Evolutionary conservation across 176 grass and related monocot genomes (phyloP), one percentile per base, ranked within the genome.

Genomic region (Elaeis guineensis): DNA sequence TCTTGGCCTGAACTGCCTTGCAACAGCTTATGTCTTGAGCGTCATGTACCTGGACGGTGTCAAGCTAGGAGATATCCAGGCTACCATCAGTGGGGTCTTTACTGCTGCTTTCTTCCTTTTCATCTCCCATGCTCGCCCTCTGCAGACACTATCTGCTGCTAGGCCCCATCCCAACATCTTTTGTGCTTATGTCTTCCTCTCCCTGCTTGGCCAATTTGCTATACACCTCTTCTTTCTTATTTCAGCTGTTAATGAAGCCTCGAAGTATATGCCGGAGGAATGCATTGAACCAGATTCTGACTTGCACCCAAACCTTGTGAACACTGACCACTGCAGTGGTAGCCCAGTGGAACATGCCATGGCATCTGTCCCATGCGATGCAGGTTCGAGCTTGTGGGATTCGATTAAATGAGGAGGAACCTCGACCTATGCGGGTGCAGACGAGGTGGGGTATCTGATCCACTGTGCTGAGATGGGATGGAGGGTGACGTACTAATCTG

Each of bases 11-110:
- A 98, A 98, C 66, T 98, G 93, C 64, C 84, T 98, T 62, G 88
- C 93, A 35, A 92, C 93, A 25, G 93, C 93, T 57, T 98, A 89
- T 20, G 93, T 98, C 64, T 82, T 98, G 20, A 98, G 93, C 65
- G 93, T 98, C 55, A 98, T 98, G 88, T 83, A 98, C 63, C 59
- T 98, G 73, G 88, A 98, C 80, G 93, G 88, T 64, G 93, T 98
- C 51, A 98, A 98, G 66, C 84, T 92, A 16, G 93, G 93, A 3
- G 88, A 98, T 73, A 84, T 98, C 44, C 88, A 98, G 72, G 93
- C 93, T 73, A 98, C 93, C 39, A 98, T 98, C 26, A 98, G 84
- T 58, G 87, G 93, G 54, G 77, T 98, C 58, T 98, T 98, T 49
- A 92, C 93, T 61, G 88, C 88, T 60, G 81, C 93, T 50, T 98